Evolutionary conservation across 257 asterid genomes (phyloP).

Genomic region (Solanum etuberosum): DNA sequence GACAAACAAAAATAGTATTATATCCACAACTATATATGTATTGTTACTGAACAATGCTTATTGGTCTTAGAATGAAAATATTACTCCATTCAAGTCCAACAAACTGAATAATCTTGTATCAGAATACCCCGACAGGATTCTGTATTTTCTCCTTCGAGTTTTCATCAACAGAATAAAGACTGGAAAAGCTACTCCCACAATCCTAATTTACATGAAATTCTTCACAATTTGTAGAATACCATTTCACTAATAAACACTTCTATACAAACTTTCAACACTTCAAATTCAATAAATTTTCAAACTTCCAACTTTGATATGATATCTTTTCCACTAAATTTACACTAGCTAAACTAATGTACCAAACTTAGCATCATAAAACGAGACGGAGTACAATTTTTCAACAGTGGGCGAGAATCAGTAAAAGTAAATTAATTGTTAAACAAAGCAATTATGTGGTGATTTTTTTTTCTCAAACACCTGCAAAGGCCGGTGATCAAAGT

Average conservation of each 20-base stretch:
- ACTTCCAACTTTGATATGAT: neutral
- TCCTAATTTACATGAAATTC: neutral
- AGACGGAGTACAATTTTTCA: neutral
- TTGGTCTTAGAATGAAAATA: neutral
- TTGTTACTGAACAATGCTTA: neutral
- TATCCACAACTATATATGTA: neutral
- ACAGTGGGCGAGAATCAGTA: neutral
- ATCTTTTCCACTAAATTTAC: neutral
- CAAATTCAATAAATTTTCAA: neutral
- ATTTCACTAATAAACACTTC: neutral
- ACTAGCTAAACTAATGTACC: neutral
- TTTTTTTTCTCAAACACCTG: conserved; percentile 31
- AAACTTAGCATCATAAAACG: neutral
- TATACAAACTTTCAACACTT: neutral
- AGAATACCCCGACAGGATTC: neutral
- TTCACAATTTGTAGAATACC: neutral
- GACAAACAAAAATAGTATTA: neutral
- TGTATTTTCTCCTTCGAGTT: neutral
- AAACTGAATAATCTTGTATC: neutral
- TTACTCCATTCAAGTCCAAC: neutral
- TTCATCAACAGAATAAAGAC: neutral
- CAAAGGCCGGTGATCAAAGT: conserved; percentile 83
- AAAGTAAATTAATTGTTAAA: neutral
- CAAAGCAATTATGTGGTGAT: neutral
- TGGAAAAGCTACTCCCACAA: neutral